phyloP scores from a whole-genome alignment of 345 rosid genomes.

The Cardiospermum halicacabum region DNA sequence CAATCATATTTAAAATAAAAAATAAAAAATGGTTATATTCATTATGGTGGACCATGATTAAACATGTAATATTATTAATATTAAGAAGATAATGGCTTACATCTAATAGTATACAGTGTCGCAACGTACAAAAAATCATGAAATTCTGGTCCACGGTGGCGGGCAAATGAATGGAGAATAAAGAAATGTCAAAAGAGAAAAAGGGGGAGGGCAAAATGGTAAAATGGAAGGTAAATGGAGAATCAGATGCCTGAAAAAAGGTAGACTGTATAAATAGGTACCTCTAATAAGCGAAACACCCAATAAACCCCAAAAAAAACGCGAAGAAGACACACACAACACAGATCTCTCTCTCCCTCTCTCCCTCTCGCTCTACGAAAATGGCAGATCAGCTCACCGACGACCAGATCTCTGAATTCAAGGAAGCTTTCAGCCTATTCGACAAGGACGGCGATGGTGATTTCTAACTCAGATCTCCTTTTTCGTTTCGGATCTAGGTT shows the following conservation, averaged over 20 bases:
- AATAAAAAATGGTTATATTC: no score
- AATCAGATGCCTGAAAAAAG: conserved; percentile 4
- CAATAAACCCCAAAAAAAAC: not conserved
- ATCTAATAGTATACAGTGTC: no score
- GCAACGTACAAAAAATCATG: no score
- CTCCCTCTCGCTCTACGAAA: not conserved
- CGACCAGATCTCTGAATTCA: conserved; percentile 41
- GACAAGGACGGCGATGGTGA: conserved; percentile 43
- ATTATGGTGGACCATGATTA: no score
- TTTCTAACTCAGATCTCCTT: conserved; percentile 8
- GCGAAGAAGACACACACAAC: not conserved
- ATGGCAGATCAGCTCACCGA: conserved; percentile 38
- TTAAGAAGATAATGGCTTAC: no score
- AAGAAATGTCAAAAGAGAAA: not conserved
- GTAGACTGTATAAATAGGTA: no score
- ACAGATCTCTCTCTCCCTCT: no score
- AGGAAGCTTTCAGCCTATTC: conserved; percentile 42
- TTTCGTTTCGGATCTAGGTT: not conserved
- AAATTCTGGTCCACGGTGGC: no score
- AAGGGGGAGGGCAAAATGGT: not conserved
- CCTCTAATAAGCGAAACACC: no score
- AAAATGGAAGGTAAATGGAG: not conserved
- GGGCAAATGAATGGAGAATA: no score
- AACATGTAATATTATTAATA: no score
- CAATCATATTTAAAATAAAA: no score